Base-by-base conservation (phyloP, 495 filamentous ascomycete genomes). In the Staphylotrichum longicolle region DNA sequence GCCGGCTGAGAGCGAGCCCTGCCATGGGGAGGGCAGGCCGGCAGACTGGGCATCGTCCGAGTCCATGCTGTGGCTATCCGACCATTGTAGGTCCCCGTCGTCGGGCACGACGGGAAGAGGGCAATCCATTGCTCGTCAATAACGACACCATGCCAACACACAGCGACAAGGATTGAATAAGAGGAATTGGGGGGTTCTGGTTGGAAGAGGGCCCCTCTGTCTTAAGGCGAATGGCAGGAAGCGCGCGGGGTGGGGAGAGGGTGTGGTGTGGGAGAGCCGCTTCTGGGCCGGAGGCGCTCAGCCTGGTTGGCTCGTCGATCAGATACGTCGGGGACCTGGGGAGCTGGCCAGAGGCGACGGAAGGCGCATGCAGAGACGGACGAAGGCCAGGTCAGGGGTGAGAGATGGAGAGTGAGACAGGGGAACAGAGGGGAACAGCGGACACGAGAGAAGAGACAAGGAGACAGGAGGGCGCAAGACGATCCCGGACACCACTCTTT, bases 121-220 rank as follows among this genome's bases (percentile, higher is more conserved):
- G 64, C 62, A 65, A 55, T 76, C 75, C 79, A 81, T 81, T 53
- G 69, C 70, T 69, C 70, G 71, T 75, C 66, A 72, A 70, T 77
- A 72, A 68, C 70, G 67, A 69, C 54, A 75, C 68, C 71, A 74
- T 72, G 64, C 74, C 72, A 70, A 68, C 62, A 58, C 44, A 54
- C 51, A 42, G 52, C 34, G 60, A 51, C 54, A 58, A 45, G 48
- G 58, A 54, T 58, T 58, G 59, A 41, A 10, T 10, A 12, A 15
- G 27, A 27, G 39, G 35, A 32, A 60, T 14, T 45, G 53, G 48
- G 41, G 41, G 61, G 44, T 11, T 46, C 33, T 40, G 58, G 58
- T 54, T 54, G 54, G 52, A 48, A 51, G 57, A 60, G 52, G 57
- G 42, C 40, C 48, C 35, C 54, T 20, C 50, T 45, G 41, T 64